These are phyloP conservation scores for Metschnikowia santaceciliae DNA, from an alignment of 805 yeast species.

Conservation along the genomic window DNA sequence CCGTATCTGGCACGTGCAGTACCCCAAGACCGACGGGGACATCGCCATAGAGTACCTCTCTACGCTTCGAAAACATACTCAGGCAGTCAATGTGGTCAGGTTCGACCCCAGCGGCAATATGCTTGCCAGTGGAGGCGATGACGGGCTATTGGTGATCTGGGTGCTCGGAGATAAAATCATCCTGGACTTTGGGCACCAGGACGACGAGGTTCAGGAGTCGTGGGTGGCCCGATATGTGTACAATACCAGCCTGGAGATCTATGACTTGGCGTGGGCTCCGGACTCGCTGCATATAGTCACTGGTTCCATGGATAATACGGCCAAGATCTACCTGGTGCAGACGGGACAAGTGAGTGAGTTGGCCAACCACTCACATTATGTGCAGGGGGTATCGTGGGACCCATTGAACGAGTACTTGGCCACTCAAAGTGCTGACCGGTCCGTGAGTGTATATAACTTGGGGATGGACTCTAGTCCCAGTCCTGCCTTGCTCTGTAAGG, in stretches of 20 bases:
- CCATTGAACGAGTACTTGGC: conserved; percentile 74
- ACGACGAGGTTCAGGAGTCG: conserved; percentile 59
- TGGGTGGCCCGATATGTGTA: conserved; percentile 67
- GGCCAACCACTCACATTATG: conserved; percentile 79
- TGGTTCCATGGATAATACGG: conserved; percentile 87
- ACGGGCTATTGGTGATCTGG: conserved; percentile 88
- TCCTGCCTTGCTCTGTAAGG: conserved; percentile 44
- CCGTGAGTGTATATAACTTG: conserved; percentile 51
- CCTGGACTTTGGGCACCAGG: conserved; percentile 55
- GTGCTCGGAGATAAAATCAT: conserved; percentile 48
- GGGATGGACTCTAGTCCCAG: background rate
- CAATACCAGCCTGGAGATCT: conserved; percentile 69
- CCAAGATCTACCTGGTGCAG: conserved; percentile 59
- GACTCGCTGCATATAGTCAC: conserved; percentile 70
- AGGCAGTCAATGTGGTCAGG: conserved; percentile 88
- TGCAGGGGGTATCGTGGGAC: conserved; percentile 97
- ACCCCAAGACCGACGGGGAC: conserved; percentile 4
- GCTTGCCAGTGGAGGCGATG: conserved; percentile 93
- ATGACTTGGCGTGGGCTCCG: conserved; percentile 93
- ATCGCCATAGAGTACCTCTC: conserved; percentile 66
- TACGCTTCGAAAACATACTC: conserved; percentile 83
- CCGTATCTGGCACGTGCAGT: conserved; percentile 47
- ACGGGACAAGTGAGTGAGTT: conserved; percentile 57
- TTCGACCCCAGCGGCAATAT: conserved; percentile 67
- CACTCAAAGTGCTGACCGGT: conserved; percentile 87